Conservation (phyloP, 345 rosid genomes). For the Populus pruinosa region DNA sequence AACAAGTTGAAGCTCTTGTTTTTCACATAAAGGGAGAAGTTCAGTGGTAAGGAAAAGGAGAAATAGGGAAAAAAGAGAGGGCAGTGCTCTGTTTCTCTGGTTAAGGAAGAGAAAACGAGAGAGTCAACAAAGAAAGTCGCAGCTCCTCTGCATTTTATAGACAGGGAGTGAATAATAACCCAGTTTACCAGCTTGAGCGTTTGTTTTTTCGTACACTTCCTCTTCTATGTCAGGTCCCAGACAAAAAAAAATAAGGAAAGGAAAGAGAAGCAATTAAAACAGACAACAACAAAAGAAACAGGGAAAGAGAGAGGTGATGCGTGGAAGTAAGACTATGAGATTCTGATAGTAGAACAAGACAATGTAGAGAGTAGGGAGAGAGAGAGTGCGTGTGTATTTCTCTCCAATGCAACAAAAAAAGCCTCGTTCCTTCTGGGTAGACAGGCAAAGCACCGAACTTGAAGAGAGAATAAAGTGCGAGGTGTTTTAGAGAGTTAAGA, state of each 20-base stretch:
- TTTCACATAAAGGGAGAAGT: conserved; percentile 1
- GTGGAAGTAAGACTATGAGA: conserved; percentile 44
- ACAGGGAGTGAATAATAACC: conserved; percentile 21
- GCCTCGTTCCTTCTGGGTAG: conserved; percentile 39
- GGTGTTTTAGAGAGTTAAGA: conserved; percentile 17
- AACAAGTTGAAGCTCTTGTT: conserved; percentile 6
- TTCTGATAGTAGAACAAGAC: conserved; percentile 48
- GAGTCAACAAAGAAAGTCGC: conserved; percentile 21
- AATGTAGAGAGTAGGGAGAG: conserved; percentile 34
- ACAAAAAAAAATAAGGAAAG: conserved; percentile 3
- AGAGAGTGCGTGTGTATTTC: conserved; percentile 21
- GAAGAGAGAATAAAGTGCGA: conserved; percentile 45
- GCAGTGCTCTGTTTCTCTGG: conserved; percentile 22
- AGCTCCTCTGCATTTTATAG: conserved; percentile 32
- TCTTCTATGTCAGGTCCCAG: conserved; percentile 13
- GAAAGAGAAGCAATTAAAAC: conserved; percentile 24
- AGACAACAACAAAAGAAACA: conserved; percentile 6
- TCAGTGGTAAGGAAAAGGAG: background rate
- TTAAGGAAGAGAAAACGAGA: conserved; percentile 30
- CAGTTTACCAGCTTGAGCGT: conserved; percentile 7
- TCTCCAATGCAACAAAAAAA: conserved; percentile 13
- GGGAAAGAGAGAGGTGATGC: conserved; percentile 23
- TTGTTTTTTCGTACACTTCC: conserved; percentile 7
- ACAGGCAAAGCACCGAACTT: conserved; percentile 49
- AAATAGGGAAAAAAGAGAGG: conserved; percentile 15